Evolutionary conservation across 2,329 filamentous ascomycete species (phyloP), one percentile per base, ranked within the genome.

Genomic region (Botrytis cinerea): DNA sequence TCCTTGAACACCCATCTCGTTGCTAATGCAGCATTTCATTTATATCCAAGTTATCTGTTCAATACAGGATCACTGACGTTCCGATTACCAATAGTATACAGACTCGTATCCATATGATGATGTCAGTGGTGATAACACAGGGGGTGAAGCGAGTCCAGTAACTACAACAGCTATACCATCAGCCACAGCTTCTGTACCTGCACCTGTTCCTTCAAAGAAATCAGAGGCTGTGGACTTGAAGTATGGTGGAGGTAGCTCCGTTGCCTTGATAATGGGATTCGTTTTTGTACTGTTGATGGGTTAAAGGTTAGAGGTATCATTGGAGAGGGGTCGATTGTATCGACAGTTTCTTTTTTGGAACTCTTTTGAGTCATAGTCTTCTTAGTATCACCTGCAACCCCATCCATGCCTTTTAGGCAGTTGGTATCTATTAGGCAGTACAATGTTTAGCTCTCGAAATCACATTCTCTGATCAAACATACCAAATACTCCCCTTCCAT

Each of bases 21-120:
- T 57, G n/a, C n/a, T 25, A 18, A 32, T 0, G n/a, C 51, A 43
- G 25, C 2, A n/a, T n/a, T 9, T 18, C 22, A 40, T 62, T 40
- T 16, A 9, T 4, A n/a, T 3, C 25, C 22, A n/a, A 62, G 16
- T 16, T 18, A 4, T 8, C 18, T 43, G 7, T n/a, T 14, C 35
- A n/a, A n/a, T n/a, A 43, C 14, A 40, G 1, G 10, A 25, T 43
- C 8, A n/a, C 60, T 43, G n/a, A 62, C 9, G 25, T n/a, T 14
- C 22, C 25, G 25, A 62, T 43, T 14, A n/a, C 6, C 7, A 43
- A 62, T 9, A 62, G 60, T 78, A 78, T 70, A 76, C 75, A 18
- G 74, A 73, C 45, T 62, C 64, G 2, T 78, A 77, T 61, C 76
- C 74, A n/a, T 77, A 77, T 71, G 76, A 78, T 61, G 46, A 60